Conservation (phyloP, 768 basidiomycete species). For the Boletus reticuloceps region DNA sequence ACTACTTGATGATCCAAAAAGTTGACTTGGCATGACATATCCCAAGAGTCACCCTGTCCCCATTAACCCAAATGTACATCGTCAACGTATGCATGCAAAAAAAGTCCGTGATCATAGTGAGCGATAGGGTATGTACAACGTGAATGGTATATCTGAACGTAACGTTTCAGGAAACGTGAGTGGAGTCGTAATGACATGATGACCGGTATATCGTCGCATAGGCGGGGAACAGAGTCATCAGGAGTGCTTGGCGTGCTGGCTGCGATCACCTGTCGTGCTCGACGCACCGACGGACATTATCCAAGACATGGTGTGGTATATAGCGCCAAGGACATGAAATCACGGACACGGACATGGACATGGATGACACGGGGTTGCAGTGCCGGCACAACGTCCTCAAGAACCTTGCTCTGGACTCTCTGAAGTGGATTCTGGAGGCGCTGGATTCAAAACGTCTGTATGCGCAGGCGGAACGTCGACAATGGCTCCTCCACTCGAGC, state of each 20-base stretch:
- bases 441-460: not conserved
- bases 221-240: not conserved
- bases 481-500: not conserved
- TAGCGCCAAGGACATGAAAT: not conserved
- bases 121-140: slow-evolving; percentile 16
- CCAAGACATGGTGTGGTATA: slow-evolving; percentile 3
- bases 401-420: not conserved
- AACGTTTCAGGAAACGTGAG: not conserved
- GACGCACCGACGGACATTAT: slow-evolving; percentile 6
- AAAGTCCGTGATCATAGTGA: not conserved
- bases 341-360: not conserved
- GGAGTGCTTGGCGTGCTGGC: not conserved
- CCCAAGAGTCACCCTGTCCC: too few species aligned
- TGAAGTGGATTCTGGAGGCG: not conserved
- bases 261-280: not conserved
- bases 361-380: not conserved
- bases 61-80: not conserved
- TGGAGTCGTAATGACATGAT: not conserved
- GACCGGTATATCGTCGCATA: not conserved
- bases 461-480: slow-evolving; percentile 1
- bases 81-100: not conserved
- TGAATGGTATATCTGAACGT: slow-evolving; percentile 11
- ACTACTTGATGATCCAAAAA: not conserved
- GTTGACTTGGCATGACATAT: too few species aligned
- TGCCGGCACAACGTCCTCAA: not conserved